phyloP scores from a whole-genome alignment of 1,284 basidiomycete species.

The Pyrrhoderma noxium region DNA sequence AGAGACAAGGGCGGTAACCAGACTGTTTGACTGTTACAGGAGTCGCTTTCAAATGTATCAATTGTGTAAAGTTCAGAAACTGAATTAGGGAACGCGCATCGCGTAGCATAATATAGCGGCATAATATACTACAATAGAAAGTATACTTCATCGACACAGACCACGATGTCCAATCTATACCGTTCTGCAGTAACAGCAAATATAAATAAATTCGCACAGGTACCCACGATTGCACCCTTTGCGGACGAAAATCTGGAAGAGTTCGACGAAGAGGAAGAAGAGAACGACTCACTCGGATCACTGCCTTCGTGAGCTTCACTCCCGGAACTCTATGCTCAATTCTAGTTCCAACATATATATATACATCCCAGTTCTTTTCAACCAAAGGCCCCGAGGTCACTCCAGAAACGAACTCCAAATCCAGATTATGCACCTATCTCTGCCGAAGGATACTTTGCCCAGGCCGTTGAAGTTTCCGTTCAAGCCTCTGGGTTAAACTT shows the following conservation, averaged over 20 bases:
- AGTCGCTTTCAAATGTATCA: too few species aligned
- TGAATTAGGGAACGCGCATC: too few species aligned
- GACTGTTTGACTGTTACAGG: too few species aligned
- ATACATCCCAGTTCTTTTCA: neutral
- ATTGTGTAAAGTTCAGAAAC: too few species aligned
- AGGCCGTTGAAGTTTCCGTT: slow-evolving; percentile 70
- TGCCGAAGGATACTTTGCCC: slow-evolving; percentile 64
- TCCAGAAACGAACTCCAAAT: slow-evolving; percentile 36
- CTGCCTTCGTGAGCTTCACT: slow-evolving; percentile 54
- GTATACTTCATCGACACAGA: too few species aligned
- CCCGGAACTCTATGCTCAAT: slow-evolving; percentile 36
- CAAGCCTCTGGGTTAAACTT: slow-evolving; percentile 54
- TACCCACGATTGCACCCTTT: slow-evolving; percentile 30
- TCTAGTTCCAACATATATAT: neutral
- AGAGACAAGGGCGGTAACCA: too few species aligned
- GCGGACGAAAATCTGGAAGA: slow-evolving; percentile 29
- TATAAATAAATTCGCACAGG: slow-evolving; percentile 54
- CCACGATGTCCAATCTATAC: slow-evolving; percentile 58
- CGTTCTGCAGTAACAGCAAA: slow-evolving; percentile 63
- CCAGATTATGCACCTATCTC: slow-evolving; percentile 66
- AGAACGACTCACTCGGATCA: slow-evolving; percentile 54
- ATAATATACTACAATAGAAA: too few species aligned
- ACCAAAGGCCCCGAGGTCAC: neutral
- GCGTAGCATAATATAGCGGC: too few species aligned
- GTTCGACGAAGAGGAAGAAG: slow-evolving; percentile 50